Evolutionary conservation across 257 asterid species (phyloP).

Genomic region (Nicotiana paniculata): DNA sequence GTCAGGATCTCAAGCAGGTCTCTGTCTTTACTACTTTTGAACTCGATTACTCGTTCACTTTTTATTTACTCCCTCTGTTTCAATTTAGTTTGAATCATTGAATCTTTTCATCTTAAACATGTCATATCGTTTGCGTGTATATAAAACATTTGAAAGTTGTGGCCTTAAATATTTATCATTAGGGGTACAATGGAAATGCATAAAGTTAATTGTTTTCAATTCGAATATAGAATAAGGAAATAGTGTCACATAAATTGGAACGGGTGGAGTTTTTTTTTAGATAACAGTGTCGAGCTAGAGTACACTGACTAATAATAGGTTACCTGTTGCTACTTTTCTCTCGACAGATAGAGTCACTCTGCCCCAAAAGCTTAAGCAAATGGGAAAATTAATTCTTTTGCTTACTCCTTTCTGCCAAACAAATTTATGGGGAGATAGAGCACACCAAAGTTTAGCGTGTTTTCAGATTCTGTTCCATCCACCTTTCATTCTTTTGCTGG

Average conservation of each 20-base stretch:
- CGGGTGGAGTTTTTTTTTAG: too few species aligned
- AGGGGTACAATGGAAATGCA: too few species aligned
- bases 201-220: too few species aligned
- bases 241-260: too few species aligned
- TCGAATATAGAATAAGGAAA: too few species aligned
- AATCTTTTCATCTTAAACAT: too few species aligned
- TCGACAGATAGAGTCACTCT: background rate
- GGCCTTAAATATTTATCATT: too few species aligned
- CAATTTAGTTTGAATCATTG: too few species aligned
- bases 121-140: too few species aligned
- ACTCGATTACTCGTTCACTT: background rate
- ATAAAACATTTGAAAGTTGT: too few species aligned
- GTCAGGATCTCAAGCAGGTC: conserved; percentile 92
- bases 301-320: background rate
- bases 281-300: background rate
- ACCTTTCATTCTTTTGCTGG: background rate
- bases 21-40: background rate
- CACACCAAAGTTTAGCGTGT: background rate
- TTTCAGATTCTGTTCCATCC: background rate
- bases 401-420: background rate
- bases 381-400: background rate
- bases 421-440: background rate
- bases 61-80: too few species aligned
- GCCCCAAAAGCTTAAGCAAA: background rate
- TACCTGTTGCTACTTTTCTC: background rate